A percentile compares a stretch with the other conserved stretches of the same genome.
phyloP scores from a whole-genome alignment of 768 basidiomycete species.

The Ramaria sp. region DNA sequence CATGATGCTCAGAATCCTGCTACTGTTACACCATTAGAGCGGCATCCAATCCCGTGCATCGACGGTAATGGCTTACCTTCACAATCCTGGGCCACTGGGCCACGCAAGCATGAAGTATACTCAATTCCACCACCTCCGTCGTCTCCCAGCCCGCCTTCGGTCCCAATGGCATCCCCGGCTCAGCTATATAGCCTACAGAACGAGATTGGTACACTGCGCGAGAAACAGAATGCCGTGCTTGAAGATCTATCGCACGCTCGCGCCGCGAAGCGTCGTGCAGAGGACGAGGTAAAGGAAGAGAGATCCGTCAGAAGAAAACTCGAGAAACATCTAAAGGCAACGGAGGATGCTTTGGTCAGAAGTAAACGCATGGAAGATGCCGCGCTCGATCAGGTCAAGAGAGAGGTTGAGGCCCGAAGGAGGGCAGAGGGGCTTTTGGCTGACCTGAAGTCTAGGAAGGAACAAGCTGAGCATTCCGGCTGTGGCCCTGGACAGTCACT shows the following conservation, averaged over 20 bases:
- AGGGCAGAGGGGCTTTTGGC: constrained; percentile 3
- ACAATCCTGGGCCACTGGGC: neutral
- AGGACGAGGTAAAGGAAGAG: constrained; percentile 8
- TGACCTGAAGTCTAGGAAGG: neutral
- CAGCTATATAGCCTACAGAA: neutral
- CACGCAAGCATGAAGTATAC: neutral
- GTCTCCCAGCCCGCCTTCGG: neutral
- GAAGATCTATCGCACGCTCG: constrained; percentile 1
- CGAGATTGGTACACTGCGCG: neutral
- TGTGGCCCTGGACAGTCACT: neutral
- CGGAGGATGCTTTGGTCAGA: constrained; percentile 3
- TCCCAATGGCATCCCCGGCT: neutral
- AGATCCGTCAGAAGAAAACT: constrained; percentile 5
- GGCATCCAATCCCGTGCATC: neutral
- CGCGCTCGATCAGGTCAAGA: constrained; percentile 3
- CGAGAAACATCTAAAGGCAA: neutral
- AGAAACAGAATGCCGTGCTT: neutral
- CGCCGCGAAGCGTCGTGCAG: constrained; percentile 3
- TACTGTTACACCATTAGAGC: neutral
- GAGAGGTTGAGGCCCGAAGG: constrained; percentile 4
- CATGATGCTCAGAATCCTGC: neutral
- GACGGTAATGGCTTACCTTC: neutral
- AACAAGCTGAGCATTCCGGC: neutral
- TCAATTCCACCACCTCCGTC: neutral
- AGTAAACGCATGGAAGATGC: constrained; percentile 9